These are phyloP conservation scores for Aspergillus luchuensis DNA, from an alignment of 2,329 filamentous ascomycete species.

Conservation along the genomic window DNA sequence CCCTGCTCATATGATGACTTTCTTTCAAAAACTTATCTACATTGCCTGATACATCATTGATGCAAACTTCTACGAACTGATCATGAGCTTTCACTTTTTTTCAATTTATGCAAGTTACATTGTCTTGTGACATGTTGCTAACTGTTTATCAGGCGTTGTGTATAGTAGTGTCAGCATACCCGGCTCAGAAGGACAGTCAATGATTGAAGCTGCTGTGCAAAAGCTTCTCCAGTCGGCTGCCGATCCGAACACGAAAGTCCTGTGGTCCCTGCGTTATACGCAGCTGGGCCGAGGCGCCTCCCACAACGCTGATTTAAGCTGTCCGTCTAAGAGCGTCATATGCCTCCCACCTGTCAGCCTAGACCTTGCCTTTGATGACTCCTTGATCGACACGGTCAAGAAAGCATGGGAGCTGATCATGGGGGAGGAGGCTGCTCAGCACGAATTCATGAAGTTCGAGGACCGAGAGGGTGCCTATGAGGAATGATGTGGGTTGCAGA, in stretches of 20 bases:
- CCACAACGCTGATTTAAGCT: constrained; percentile 11
- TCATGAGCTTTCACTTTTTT: constrained; percentile 46
- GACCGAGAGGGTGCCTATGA: constrained; percentile 68
- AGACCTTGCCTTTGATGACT: constrained; percentile 75
- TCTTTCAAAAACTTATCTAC: constrained; percentile 88
- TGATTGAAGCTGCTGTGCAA: constrained; percentile 42
- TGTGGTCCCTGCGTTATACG: constrained; percentile 59
- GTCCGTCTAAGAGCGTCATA: constrained; percentile 50
- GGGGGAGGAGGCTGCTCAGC: constrained; percentile 52
- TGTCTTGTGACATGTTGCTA: constrained; percentile 34
- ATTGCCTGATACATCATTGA: constrained; percentile 97
- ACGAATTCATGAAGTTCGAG: constrained; percentile 74
- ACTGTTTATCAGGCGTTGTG: constrained; percentile 55
- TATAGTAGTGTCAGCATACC: constrained; percentile 55
- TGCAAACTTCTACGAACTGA: constrained; percentile 81
- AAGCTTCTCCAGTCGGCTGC: constrained; percentile 43
- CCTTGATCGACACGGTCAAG: constrained; percentile 65
- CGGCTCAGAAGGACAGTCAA: constrained; percentile 40
- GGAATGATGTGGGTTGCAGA: constrained; percentile 20
- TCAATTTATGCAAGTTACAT: constrained; percentile 19
- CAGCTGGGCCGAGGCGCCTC: constrained; percentile 41
- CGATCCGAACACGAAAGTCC: constrained; percentile 38
- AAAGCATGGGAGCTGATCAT: constrained; percentile 69
- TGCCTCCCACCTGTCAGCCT: constrained; percentile 61
- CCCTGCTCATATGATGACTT: constrained; percentile 74